Conservation (phyloP, 164 flowering plant species). For the Platanus orientalis region DNA sequence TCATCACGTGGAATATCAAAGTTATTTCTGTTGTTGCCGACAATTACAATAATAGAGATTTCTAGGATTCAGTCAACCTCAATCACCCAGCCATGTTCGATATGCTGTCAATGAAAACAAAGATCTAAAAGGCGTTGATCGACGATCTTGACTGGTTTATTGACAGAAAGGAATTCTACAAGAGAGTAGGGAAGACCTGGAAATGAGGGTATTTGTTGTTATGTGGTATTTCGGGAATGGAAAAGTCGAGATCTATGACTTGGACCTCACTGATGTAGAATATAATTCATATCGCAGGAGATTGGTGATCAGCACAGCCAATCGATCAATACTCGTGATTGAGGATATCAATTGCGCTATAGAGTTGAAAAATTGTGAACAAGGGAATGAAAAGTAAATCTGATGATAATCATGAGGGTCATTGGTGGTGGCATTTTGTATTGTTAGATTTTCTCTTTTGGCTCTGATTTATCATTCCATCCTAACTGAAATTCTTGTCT, state of each 20-base stretch:
- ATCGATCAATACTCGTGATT: constrained; percentile 35
- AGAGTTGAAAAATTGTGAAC: constrained; percentile 21
- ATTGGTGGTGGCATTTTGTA: too few relatives aligned
- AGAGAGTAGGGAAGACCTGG: constrained; percentile 42
- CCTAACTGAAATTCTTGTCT: too few relatives aligned
- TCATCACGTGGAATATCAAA: too few relatives aligned
- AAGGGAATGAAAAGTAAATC: too few relatives aligned
- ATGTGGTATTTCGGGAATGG: constrained; percentile 36
- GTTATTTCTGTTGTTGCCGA: too few relatives aligned
- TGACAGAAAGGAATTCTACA: constrained; percentile 24
- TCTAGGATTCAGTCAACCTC: constrained; percentile 17
- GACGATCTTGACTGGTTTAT: constrained; percentile 32
- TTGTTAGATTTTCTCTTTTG: too few relatives aligned
- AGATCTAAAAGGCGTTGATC: constrained; percentile 22
- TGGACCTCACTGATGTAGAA: constrained; percentile 25
- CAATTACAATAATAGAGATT: too few relatives aligned
- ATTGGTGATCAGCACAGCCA: constrained; percentile 25
- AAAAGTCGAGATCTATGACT: constrained; percentile 42
- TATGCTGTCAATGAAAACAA: constrained; percentile 33
- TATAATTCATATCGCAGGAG: constrained; percentile 26
- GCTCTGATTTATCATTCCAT: too few relatives aligned
- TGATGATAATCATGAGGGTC: too few relatives aligned
- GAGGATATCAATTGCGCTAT: constrained; percentile 43
- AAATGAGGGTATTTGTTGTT: constrained; percentile 36
- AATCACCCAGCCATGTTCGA: constrained; percentile 39